These are phyloP conservation scores for Solanum etuberosum DNA, from an alignment of 257 asterid genomes.

Conservation along the genomic window DNA sequence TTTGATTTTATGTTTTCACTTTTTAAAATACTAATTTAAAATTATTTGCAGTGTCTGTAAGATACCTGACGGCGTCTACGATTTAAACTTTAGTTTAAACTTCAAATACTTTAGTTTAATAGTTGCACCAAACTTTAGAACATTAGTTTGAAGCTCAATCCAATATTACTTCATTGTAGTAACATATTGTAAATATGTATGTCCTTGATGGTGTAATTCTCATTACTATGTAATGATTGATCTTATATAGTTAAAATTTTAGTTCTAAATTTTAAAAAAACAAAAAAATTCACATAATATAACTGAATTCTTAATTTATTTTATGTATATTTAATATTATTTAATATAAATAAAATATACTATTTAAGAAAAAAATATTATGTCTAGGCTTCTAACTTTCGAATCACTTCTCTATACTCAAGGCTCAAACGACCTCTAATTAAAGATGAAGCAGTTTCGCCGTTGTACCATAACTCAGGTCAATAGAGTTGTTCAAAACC, in stretches of 20 bases:
- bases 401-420: too few relatives aligned
- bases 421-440: too few relatives aligned
- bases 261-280: too few relatives aligned
- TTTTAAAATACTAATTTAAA: not conserved
- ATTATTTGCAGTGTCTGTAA: too few relatives aligned
- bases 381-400: not conserved
- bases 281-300: too few relatives aligned
- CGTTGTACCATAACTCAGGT: rapidly evolving
- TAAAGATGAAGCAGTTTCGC: rapidly evolving
- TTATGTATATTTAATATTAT: too few relatives aligned
- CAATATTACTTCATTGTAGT: not conserved
- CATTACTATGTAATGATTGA: not conserved
- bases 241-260: rapidly evolving
- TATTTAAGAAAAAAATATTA: too few relatives aligned
- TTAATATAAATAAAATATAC: not conserved
- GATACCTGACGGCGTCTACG: too few relatives aligned
- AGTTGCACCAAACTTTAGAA: not conserved
- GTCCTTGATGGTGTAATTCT: too few relatives aligned
- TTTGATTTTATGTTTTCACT: rapidly evolving
- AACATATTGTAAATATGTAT: too few relatives aligned
- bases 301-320: too few relatives aligned
- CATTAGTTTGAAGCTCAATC: not conserved
- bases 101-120: not conserved
- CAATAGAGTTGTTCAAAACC: too few relatives aligned
- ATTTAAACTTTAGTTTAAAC: not conserved